phyloP scores from a whole-genome alignment of 2,329 filamentous ascomycete genomes.

The Nemania sp. region DNA sequence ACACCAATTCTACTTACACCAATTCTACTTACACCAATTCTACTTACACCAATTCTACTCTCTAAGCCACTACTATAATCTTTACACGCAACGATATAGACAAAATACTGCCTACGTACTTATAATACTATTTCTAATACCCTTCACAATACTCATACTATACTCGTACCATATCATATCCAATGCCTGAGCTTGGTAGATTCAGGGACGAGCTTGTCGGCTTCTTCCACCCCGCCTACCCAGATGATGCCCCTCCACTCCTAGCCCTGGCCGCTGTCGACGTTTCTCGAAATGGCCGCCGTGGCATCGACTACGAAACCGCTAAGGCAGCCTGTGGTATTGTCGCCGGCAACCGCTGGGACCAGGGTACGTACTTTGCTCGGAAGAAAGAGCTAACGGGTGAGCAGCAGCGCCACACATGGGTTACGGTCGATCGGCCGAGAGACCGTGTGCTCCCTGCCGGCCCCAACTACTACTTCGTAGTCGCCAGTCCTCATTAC shows the following conservation, averaged over 20 bases:
- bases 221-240: constrained; percentile 27
- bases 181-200: background rate
- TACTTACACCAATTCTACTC: too few species aligned
- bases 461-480: constrained; percentile 18
- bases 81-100: too few species aligned
- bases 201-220: constrained; percentile 5
- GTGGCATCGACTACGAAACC: constrained; percentile 9
- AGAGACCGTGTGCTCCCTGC: background rate
- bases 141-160: too few species aligned
- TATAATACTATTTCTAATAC: too few species aligned
- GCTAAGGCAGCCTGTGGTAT: constrained; percentile 26
- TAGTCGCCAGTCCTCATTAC: background rate
- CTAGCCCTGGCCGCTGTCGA: constrained; percentile 19
- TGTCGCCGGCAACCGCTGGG: constrained; percentile 23
- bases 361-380: constrained; percentile 10
- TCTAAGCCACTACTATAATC: too few species aligned
- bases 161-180: too few species aligned
- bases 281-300: background rate
- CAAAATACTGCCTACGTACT: too few species aligned
- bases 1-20: too few species aligned
- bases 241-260: constrained; percentile 13
- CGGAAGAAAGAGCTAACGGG: background rate
- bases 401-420: background rate
- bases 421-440: background rate
- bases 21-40: too few species aligned